These are phyloP conservation scores for Leptographium lundbergii DNA, from an alignment of 2,329 filamentous ascomycete genomes.

Conservation along the genomic window DNA sequence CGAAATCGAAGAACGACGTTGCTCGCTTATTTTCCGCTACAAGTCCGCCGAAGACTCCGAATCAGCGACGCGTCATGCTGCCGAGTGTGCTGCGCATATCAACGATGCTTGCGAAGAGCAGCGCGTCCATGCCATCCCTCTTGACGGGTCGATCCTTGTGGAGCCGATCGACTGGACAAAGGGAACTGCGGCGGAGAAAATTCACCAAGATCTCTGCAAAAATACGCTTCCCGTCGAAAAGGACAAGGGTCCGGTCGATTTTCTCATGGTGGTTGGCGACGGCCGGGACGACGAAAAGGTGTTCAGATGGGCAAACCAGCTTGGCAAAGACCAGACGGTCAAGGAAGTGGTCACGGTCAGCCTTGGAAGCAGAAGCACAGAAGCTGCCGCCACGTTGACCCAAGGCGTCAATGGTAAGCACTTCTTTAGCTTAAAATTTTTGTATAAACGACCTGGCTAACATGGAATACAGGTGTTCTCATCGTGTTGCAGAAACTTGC, in stretches of 20 bases:
- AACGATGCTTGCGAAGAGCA: slow-evolving; percentile 84
- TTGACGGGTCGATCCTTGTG: slow-evolving; percentile 70
- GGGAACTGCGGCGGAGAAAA: slow-evolving; percentile 63
- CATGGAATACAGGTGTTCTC: slow-evolving; percentile 11
- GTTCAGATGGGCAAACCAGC: slow-evolving; percentile 83
- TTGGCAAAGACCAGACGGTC: slow-evolving; percentile 46
- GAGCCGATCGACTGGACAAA: slow-evolving; percentile 84
- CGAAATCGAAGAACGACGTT: slow-evolving; percentile 81
- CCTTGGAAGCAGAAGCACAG: slow-evolving; percentile 75
- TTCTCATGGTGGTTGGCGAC: slow-evolving; percentile 80
- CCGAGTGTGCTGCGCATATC: slow-evolving; percentile 86
- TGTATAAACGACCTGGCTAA: neutral
- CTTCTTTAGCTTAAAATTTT: neutral
- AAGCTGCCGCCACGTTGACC: slow-evolving; percentile 72
- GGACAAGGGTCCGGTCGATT: slow-evolving; percentile 50
- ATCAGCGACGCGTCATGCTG: slow-evolving; percentile 64
- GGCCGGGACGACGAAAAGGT: slow-evolving; percentile 88
- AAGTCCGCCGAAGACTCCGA: slow-evolving; percentile 67
- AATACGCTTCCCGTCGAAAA: slow-evolving; percentile 21
- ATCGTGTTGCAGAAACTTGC: slow-evolving; percentile 11
- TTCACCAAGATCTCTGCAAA: slow-evolving; percentile 48
- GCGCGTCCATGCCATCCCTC: slow-evolving; percentile 68
- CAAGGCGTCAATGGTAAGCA: slow-evolving; percentile 78
- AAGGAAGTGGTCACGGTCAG: slow-evolving; percentile 73
- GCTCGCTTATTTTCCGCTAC: slow-evolving; percentile 84